These are phyloP conservation scores for Talaromyces sp. DNA, from an alignment of 2,329 filamentous ascomycete species.

Conservation along the genomic window DNA sequence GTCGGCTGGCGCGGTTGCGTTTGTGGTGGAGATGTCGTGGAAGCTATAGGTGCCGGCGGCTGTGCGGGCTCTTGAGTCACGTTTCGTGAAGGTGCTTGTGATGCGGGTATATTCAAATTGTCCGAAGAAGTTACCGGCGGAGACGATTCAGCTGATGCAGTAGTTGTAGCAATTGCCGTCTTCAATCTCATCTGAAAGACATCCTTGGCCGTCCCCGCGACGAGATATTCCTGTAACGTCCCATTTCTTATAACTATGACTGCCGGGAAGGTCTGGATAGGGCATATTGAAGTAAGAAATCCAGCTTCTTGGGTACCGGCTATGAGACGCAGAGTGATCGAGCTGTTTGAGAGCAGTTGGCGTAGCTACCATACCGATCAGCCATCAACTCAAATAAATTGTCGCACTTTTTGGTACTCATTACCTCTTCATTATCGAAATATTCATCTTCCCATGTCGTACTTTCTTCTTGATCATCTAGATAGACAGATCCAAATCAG, in stretches of 20 bases:
- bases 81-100: neutral
- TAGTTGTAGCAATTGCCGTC: slow-evolving; percentile 35
- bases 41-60: neutral
- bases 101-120: neutral
- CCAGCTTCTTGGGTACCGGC: slow-evolving; percentile 75
- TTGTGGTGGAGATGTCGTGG: neutral
- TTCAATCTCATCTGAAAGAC: slow-evolving; percentile 61
- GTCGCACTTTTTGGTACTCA: slow-evolving; percentile 3
- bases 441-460: slow-evolving; percentile 69
- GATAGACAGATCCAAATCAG: slow-evolving; percentile 15
- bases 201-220: slow-evolving; percentile 59
- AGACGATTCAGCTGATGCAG: neutral
- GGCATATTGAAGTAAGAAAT: slow-evolving; percentile 78
- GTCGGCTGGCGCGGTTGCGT: neutral
- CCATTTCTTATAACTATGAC: slow-evolving; percentile 77
- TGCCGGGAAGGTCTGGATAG: slow-evolving; percentile 72
- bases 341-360: slow-evolving; percentile 55
- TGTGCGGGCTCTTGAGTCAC: neutral
- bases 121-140: slow-evolving; percentile 6
- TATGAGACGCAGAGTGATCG: slow-evolving; percentile 66
- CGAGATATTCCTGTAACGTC: slow-evolving; percentile 71
- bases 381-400: neutral
- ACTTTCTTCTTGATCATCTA: slow-evolving; percentile 69
- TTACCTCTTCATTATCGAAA: slow-evolving; percentile 46
- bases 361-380: slow-evolving; percentile 46